A percentile compares a stretch with the other conserved stretches of the same genome.
phyloP scores from a whole-genome alignment of 805 yeast genomes.

The Saturnispora sekii region DNA sequence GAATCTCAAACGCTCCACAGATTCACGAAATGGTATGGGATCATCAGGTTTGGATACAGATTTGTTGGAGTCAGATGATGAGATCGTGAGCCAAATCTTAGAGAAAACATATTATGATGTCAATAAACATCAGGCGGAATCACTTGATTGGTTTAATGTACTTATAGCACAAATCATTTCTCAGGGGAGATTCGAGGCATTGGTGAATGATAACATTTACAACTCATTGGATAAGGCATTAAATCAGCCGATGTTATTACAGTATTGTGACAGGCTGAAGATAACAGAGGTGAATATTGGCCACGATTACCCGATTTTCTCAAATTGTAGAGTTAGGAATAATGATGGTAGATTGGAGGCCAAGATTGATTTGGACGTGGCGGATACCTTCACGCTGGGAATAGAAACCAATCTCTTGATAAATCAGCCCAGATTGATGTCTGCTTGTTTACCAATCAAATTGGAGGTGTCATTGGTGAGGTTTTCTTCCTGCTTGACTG shows the following conservation, averaged over 20 bases:
- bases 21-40: background rate
- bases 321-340: conserved; percentile 72
- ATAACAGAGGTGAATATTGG: conserved; percentile 89
- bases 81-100: conserved; percentile 34
- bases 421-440: conserved; percentile 73
- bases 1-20: background rate
- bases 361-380: conserved; percentile 80
- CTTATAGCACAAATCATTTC: conserved; percentile 83
- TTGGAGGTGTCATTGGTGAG: conserved; percentile 81
- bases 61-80: conserved; percentile 5
- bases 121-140: conserved; percentile 75
- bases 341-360: conserved; percentile 59
- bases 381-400: conserved; percentile 80
- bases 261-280: conserved; percentile 65
- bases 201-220: conserved; percentile 73
- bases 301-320: conserved; percentile 88
- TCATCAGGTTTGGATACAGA: background rate
- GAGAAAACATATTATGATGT: conserved; percentile 93
- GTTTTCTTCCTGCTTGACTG: conserved; percentile 82
- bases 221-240: conserved; percentile 66
- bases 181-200: conserved; percentile 83
- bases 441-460: conserved; percentile 81
- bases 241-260: conserved; percentile 54
- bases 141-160: conserved; percentile 95
- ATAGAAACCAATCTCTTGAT: conserved; percentile 70